A percentile compares a stretch with the other conserved stretches of the same genome.
These are phyloP conservation scores for Boletus pseudopeckii DNA, from an alignment of 768 basidiomycete species.

Conservation along the genomic window DNA sequence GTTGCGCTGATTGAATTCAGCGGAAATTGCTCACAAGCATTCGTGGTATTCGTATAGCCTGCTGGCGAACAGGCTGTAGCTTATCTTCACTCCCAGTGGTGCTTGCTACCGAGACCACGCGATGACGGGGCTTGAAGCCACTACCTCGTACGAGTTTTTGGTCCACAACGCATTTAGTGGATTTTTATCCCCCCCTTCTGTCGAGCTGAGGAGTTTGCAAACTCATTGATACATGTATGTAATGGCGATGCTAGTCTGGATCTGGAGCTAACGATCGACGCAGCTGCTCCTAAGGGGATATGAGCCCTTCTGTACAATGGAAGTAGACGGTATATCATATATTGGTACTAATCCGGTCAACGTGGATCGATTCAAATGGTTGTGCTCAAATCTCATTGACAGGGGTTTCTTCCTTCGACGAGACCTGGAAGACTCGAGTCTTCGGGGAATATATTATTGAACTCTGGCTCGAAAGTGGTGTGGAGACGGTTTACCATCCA, in stretches of 20 bases:
- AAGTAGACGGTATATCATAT: neutral
- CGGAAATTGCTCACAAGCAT: slow-evolving; percentile 23
- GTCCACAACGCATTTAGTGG: neutral
- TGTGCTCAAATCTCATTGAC: neutral
- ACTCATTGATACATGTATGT: neutral
- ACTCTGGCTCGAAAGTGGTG: neutral
- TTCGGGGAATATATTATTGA: neutral
- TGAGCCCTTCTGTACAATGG: slow-evolving; percentile 12
- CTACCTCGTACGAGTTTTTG: neutral
- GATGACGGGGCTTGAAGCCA: too few relatives aligned
- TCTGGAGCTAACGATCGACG: slow-evolving; percentile 10
- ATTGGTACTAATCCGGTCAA: neutral
- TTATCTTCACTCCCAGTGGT: slow-evolving; percentile 4
- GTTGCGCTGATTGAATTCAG: slow-evolving; percentile 22
- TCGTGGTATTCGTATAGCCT: slow-evolving; percentile 13
- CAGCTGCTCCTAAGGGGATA: slow-evolving; percentile 5
- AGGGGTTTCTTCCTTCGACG: neutral
- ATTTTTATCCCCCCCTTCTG: neutral
- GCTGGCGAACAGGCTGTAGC: slow-evolving; percentile 1
- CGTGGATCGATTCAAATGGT: neutral
- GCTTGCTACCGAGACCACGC: too few relatives aligned
- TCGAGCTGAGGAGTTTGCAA: neutral
- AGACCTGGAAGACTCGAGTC: neutral
- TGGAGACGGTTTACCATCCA: neutral
- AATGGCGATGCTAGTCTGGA: neutral